These are phyloP conservation scores for Breynia disticha DNA, from an alignment of 441 rosid species.

Conservation along the genomic window DNA sequence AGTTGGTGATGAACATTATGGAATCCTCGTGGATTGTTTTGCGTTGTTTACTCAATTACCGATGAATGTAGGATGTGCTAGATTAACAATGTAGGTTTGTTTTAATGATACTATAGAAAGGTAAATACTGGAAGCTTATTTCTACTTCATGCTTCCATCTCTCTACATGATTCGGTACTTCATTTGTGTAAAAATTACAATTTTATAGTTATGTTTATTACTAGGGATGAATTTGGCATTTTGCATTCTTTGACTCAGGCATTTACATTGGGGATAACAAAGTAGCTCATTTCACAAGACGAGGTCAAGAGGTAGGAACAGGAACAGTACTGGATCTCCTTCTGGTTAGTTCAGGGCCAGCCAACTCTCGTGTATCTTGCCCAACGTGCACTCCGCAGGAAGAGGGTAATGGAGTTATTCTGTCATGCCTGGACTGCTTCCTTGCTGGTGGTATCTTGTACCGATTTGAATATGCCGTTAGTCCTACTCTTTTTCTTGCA, in stretches of 20 bases:
- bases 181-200: not conserved
- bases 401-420: constrained; percentile 55
- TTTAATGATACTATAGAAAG: not conserved
- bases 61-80: no score
- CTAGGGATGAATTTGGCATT: not conserved
- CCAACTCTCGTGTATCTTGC: constrained; percentile 43
- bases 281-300: constrained; percentile 80
- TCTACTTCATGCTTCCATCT: not conserved
- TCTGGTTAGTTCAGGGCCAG: constrained; percentile 61
- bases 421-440: constrained; percentile 81
- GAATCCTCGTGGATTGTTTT: no score
- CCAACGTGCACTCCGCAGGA: constrained; percentile 46
- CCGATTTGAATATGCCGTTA: constrained; percentile 68
- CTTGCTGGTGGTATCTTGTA: constrained; percentile 75
- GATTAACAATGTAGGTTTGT: not conserved
- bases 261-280: constrained; percentile 69
- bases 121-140: not conserved
- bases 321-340: constrained; percentile 67
- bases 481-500: constrained; percentile 64
- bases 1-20: no score
- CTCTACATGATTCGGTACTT: not conserved
- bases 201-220: not conserved
- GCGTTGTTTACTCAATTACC: no score
- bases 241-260: constrained; percentile 28
- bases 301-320: constrained; percentile 85